Percentiles rank a stretch among this genome's conserved stretches.
phyloP scores from a whole-genome alignment of 306 rosid species.

The Crataegus laevigata region DNA sequence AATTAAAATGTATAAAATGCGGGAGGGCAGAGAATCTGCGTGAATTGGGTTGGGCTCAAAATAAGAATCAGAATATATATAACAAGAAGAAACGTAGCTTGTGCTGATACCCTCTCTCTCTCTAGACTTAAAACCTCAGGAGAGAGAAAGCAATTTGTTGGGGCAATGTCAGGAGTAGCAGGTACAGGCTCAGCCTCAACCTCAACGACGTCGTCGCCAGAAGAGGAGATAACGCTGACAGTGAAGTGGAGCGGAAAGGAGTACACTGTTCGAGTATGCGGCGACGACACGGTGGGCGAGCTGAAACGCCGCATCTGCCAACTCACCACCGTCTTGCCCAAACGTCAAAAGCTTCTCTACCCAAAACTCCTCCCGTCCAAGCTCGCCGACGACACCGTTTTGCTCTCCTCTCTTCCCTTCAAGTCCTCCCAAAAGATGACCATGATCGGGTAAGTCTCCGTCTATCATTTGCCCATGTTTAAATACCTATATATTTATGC shows the following conservation, averaged over 20 bases:
- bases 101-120: no score
- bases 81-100: no score
- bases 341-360: conserved; percentile 87
- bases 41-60: no score
- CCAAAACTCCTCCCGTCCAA: conserved; percentile 67
- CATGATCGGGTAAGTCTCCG: conserved; percentile 62
- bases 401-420: conserved; percentile 71
- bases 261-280: conserved; percentile 76
- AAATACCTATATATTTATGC: neutral
- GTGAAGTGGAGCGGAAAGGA: conserved; percentile 94
- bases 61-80: no score
- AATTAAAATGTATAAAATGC: no score
- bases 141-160: neutral
- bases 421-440: conserved; percentile 76
- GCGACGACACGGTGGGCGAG: conserved; percentile 76
- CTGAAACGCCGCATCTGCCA: conserved; percentile 93
- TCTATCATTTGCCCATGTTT: neutral
- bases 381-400: conserved; percentile 69
- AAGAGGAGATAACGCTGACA: conserved; percentile 61
- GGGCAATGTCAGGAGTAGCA: conserved; percentile 25
- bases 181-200: conserved; percentile 12
- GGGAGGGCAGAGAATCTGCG: no score
- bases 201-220: conserved; percentile 27
- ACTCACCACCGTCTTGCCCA: conserved; percentile 71
- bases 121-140: neutral